Evolutionary conservation across 305 asterid species (phyloP).

Genomic region (Fraxinus greggii): DNA sequence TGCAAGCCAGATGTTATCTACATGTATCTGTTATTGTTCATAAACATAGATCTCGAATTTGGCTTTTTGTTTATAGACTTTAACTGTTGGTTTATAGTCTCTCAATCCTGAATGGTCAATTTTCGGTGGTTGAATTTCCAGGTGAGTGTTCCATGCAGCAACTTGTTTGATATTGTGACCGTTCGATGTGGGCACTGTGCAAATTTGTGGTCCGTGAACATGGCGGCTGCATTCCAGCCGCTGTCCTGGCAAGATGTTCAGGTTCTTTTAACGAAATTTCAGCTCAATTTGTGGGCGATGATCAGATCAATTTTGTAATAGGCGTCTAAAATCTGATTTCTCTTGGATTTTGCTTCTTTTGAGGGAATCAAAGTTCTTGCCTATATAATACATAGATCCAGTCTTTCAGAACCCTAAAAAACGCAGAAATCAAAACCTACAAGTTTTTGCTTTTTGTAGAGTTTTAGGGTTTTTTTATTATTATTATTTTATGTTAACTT

Average conservation of each 20-base stretch:
- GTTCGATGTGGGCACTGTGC: slow-evolving; percentile 91
- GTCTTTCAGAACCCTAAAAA: slow-evolving; percentile 29
- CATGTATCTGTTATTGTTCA: not conserved
- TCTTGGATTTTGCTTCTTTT: slow-evolving; percentile 42
- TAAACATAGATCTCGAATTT: not conserved
- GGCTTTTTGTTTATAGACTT: not conserved
- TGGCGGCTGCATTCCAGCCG: slow-evolving; percentile 81
- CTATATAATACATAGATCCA: slow-evolving; percentile 14
- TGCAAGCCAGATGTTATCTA: not conserved
- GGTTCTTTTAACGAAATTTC: slow-evolving; percentile 38
- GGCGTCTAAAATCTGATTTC: slow-evolving; percentile 60
- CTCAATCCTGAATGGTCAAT: not conserved
- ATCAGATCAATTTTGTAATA: not conserved
- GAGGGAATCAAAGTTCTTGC: slow-evolving; percentile 42
- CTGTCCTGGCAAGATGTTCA: slow-evolving; percentile 51
- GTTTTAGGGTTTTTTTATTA: not conserved
- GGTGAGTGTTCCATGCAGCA: slow-evolving; percentile 95
- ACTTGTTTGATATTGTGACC: slow-evolving; percentile 76
- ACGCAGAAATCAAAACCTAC: slow-evolving; percentile 19
- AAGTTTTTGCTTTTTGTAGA: slow-evolving; percentile 1
- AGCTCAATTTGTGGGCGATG: slow-evolving; percentile 63
- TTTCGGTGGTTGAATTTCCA: slow-evolving; percentile 25
- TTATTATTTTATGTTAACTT: slow-evolving; percentile 10
- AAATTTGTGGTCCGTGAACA: slow-evolving; percentile 78
- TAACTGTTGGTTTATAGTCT: not conserved